Percentiles rank a stretch among this genome's conserved stretches.
Conservation (phyloP, 106 monocot genomes). For the Dendrobium chrysotoxum region DNA sequence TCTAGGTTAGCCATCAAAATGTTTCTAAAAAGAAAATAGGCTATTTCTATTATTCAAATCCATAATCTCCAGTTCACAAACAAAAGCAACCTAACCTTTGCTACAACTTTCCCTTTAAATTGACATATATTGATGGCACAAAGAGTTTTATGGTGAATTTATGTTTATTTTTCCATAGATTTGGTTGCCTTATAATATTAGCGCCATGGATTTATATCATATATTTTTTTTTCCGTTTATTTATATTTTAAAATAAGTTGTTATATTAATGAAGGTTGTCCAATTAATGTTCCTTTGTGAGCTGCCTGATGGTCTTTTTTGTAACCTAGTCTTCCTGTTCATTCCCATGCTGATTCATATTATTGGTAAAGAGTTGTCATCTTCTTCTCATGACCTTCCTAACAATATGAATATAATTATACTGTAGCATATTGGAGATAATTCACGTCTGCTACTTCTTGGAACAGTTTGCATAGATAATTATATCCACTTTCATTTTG, state of each 20-base stretch:
- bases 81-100: no score
- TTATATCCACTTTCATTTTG: not conserved
- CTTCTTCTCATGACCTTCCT: not conserved
- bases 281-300: not conserved
- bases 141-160: no score
- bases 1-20: not conserved
- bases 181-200: not conserved
- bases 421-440: not conserved
- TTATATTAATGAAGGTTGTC: not conserved
- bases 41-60: no score
- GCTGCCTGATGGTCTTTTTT: not conserved
- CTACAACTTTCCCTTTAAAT: no score
- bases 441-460: not conserved
- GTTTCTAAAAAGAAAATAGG: not conserved
- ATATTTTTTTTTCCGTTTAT: not conserved
- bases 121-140: no score
- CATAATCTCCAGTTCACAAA: no score
- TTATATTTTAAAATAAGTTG: not conserved
- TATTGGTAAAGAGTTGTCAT: not conserved
- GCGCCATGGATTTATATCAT: not conserved
- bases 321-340: not conserved
- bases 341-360: not conserved
- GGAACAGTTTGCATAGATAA: not conserved
- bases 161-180: not conserved
- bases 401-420: not conserved